Evolutionary conservation across 306 rosid genomes (phyloP), one percentile per base, ranked within the genome.

Genomic region (Cicer chorassanicum): DNA sequence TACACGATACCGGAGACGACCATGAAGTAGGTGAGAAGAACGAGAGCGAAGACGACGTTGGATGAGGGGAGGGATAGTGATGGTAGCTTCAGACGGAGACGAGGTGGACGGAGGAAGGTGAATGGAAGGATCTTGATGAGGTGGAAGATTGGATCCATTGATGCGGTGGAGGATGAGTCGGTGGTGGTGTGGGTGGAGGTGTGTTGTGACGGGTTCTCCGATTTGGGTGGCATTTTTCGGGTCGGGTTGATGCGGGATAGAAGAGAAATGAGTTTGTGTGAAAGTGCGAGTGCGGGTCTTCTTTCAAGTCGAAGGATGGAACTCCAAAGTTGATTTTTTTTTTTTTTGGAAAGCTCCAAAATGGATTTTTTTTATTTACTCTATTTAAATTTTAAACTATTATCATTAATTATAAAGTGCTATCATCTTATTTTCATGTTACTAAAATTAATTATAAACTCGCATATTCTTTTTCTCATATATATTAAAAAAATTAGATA

Each of bases 11-110:
- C 99, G 15, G 99, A 95, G 64, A 95, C 92, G 40, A 95, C 97
- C 92, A 95, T 89, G 90, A 92, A 95, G 87, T 95, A 90, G 71
- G 99, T 92, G 77, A 92, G 91, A 72, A 92, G 99, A 78, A 90
- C 88, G 9, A 95, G 84, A 50, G 92, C 83, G 74, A 81, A 78
- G 65, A 81, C 84, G 34, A 3, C 63, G 70, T 76, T 76, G 41
- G 85, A 4, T 0, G 85, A 76, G 1, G 81, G 85, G 15, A 81
- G 85, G 6, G 85, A 53, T 1, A 81, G 6, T 13, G 84, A 76
- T 0, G 84, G 88, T 0, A 84, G 83, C 38, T 78, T 83, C 6
- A 84, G 81, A 4, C 77, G 73, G 83, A 82, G 82, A 4, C 81
- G 68, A 0, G 82, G 83, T 4, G 78, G 78, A 14, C 75, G 92